phyloP scores from a whole-genome alignment of 495 filamentous ascomycete genomes.

The Neurospora sp. region DNA sequence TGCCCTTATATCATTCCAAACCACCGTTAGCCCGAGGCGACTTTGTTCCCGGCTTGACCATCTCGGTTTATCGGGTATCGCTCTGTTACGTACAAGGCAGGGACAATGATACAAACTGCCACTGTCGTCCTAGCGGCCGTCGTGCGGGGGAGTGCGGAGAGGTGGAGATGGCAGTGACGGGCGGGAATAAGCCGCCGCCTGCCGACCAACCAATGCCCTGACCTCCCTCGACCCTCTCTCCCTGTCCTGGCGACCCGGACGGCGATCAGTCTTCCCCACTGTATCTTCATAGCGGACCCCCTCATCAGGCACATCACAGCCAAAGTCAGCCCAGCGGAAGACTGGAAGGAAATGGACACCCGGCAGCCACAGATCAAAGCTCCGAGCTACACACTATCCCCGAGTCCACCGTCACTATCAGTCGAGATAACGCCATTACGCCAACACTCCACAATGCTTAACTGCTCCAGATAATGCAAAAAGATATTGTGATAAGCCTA shows the following conservation, averaged over 20 bases:
- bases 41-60: not conserved
- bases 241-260: not conserved
- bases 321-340: not conserved
- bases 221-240: not conserved
- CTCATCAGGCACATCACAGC: not conserved
- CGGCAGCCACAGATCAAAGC: not conserved
- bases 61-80: not conserved
- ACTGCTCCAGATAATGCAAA: not conserved
- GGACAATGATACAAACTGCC: not conserved
- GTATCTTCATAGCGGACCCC: not conserved
- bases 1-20: not conserved
- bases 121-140: not conserved
- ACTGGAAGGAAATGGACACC: not conserved
- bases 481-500: not conserved
- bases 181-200: slow-evolving; percentile 9
- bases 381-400: not conserved
- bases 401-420: not conserved
- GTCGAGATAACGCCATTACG: not conserved
- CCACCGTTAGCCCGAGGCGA: not conserved
- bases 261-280: not conserved
- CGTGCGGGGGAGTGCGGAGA: not conserved
- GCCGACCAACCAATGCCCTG: slow-evolving; percentile 10
- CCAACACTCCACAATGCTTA: not conserved
- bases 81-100: not conserved
- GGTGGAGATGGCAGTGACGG: not conserved